Evolutionary conservation across 2,329 filamentous ascomycete genomes (phyloP).

Genomic region (Alternaria dauci): DNA sequence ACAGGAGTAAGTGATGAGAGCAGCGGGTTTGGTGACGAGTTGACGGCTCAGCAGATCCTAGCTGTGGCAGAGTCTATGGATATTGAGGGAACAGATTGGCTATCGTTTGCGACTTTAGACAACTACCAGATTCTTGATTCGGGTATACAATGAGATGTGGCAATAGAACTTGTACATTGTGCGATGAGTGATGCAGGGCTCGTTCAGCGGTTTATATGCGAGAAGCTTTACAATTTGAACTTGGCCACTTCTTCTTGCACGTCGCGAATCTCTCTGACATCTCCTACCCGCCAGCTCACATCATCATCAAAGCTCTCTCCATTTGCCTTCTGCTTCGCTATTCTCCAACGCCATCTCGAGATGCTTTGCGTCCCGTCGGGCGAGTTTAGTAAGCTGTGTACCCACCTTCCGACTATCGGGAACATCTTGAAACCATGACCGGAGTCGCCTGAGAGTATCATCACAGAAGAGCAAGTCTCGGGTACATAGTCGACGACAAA

Average conservation of each 20-base stretch:
- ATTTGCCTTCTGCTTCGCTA: constrained; percentile 29
- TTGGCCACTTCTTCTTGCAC: constrained; percentile 18
- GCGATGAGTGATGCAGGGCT: neutral
- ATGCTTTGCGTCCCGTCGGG: constrained; percentile 54
- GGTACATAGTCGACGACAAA: constrained; percentile 69
- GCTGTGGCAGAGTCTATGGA: constrained; percentile 61
- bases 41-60: constrained; percentile 59
- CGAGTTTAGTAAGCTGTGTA: constrained; percentile 57
- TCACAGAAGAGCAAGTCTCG: constrained; percentile 55
- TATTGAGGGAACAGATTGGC: constrained; percentile 55
- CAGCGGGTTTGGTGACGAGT: constrained; percentile 46
- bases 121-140: constrained; percentile 42
- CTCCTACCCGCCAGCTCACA: constrained; percentile 60
- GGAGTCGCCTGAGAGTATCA: constrained; percentile 66
- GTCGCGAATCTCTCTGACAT: constrained; percentile 35
- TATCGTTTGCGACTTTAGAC: constrained; percentile 58
- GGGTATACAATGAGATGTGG: neutral
- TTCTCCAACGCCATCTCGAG: constrained; percentile 63
- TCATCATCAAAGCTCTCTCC: constrained; percentile 54
- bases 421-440: constrained; percentile 72
- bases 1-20: constrained; percentile 32
- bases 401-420: constrained; percentile 65
- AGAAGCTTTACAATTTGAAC: constrained; percentile 28
- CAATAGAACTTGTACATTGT: neutral
- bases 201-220: neutral